Percentiles rank a stretch among this genome's conserved stretches.
Conservation (phyloP, 1,284 basidiomycete genomes). For the Ustilago vetiveriae region DNA sequence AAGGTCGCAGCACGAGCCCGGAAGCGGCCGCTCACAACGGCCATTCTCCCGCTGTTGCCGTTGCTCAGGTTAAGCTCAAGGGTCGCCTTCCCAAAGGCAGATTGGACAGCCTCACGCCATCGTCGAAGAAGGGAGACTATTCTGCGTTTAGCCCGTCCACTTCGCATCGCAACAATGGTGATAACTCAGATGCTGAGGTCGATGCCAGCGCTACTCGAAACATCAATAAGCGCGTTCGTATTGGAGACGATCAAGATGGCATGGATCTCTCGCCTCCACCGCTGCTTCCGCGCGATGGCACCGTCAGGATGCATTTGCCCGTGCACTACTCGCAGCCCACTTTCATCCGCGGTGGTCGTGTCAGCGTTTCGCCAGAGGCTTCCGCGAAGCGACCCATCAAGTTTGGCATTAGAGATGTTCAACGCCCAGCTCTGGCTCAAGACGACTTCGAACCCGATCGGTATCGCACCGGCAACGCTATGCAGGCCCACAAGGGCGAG, state of each 20-base stretch:
- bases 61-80: conserved; percentile 24
- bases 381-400: conserved; percentile 29
- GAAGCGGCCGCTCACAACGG: conserved; percentile 20
- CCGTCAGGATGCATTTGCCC: conserved; percentile 29
- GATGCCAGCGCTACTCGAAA: conserved; percentile 1
- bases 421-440: not conserved
- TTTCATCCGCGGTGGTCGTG: conserved; percentile 44
- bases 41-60: conserved; percentile 8
- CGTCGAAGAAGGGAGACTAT: conserved; percentile 11
- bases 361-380: conserved; percentile 45
- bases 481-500: conserved; percentile 11
- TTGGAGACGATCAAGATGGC: conserved; percentile 17
- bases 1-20: conserved; percentile 39
- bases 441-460: conserved; percentile 1
- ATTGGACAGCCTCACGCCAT: conserved; percentile 7
- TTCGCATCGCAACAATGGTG: not conserved
- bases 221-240: conserved; percentile 30
- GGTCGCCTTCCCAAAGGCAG: conserved; percentile 24
- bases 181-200: conserved; percentile 37
- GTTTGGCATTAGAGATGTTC: conserved; percentile 20
- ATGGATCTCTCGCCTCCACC: conserved; percentile 45
- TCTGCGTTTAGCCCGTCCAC: not conserved
- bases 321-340: conserved; percentile 44
- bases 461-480: conserved; percentile 6
- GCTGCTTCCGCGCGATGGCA: conserved; percentile 43